A percentile compares a stretch with the other conserved stretches of the same genome.
These are phyloP conservation scores for Fusarium sp. DNA, from an alignment of 2,329 filamentous ascomycete species.

Conservation along the genomic window DNA sequence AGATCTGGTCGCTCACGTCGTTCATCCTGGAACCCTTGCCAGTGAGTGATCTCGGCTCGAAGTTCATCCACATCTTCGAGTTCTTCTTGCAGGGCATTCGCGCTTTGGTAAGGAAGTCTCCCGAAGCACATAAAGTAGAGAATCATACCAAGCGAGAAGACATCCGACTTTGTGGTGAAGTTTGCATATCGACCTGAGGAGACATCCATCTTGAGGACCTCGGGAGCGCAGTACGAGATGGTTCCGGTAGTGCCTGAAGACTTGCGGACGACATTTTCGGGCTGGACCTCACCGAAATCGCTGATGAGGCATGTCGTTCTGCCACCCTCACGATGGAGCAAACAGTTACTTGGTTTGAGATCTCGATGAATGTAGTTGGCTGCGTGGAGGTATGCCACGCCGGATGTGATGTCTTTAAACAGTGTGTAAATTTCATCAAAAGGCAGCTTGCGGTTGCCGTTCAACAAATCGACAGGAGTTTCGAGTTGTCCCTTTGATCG, in stretches of 20 bases:
- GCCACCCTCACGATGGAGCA: constrained; percentile 79
- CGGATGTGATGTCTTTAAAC: constrained; percentile 94
- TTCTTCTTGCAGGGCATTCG: constrained; percentile 88
- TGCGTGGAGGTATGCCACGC: constrained; percentile 85
- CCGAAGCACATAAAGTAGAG: constrained; percentile 98
- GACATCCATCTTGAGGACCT: constrained; percentile 78
- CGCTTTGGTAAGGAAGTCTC: constrained; percentile 82
- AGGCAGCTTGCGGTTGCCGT: constrained; percentile 56
- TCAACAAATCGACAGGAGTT: constrained; percentile 58
- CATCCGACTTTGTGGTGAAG: constrained; percentile 95
- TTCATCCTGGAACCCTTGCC: constrained; percentile 86
- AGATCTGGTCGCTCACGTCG: constrained; percentile 79
- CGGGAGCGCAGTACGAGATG: constrained; percentile 96
- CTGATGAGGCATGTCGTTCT: constrained; percentile 86
- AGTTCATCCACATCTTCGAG: constrained; percentile 88
- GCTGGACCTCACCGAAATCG: constrained; percentile 96
- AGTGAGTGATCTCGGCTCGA: constrained; percentile 83
- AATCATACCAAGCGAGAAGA: constrained; percentile 99
- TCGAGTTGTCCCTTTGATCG: constrained; percentile 81
- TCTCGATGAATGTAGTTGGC: constrained; percentile 97
- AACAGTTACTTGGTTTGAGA: constrained; percentile 93
- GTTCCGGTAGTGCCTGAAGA: constrained; percentile 95
- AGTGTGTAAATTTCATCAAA: constrained; percentile 97
- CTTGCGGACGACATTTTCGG: constrained; percentile 79
- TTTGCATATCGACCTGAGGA: constrained; percentile 80